Evolutionary conservation across 129 eudicot species (phyloP).

Genomic region (Flaveria trinervia): DNA sequence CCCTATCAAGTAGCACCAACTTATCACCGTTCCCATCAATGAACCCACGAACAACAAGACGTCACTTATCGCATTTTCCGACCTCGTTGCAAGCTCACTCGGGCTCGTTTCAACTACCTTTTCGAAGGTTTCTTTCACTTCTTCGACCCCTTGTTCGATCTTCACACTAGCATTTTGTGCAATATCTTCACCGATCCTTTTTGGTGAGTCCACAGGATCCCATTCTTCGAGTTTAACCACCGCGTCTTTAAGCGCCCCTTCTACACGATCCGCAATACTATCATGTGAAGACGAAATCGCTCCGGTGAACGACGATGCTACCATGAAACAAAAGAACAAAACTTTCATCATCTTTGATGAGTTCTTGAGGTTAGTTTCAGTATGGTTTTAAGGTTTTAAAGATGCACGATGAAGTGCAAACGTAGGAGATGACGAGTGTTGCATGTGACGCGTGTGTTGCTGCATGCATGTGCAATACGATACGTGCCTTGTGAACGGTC

Average conservation of each 20-base stretch:
- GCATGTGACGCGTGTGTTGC: slow-evolving; percentile 14
- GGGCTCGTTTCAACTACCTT: slow-evolving; percentile 1
- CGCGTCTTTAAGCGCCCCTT: slow-evolving; percentile 3
- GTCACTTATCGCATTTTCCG: slow-evolving; percentile 8
- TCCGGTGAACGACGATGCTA: slow-evolving; percentile 3
- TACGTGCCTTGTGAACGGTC: slow-evolving; percentile 8
- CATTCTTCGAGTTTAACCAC: slow-evolving; percentile 6
- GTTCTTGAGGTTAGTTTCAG: neutral
- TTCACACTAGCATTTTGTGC: slow-evolving; percentile 14
- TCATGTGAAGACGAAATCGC: neutral
- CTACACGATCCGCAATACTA: neutral
- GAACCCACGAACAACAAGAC: neutral
- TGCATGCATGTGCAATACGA: slow-evolving; percentile 13
- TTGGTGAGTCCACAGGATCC: slow-evolving; percentile 25
- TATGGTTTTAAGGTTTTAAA: neutral
- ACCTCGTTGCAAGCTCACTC: slow-evolving; percentile 12
- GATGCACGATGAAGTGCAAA: neutral
- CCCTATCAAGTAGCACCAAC: slow-evolving; percentile 57
- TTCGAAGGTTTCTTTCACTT: slow-evolving; percentile 20
- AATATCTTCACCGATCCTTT: slow-evolving; percentile 26
- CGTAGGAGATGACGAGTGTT: neutral
- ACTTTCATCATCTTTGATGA: slow-evolving; percentile 49
- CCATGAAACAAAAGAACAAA: slow-evolving; percentile 41
- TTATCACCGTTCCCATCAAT: slow-evolving; percentile 1
- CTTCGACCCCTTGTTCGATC: slow-evolving; percentile 26